These are phyloP conservation scores for Termitomyces sp. DNA, from an alignment of 768 basidiomycete genomes.

Conservation along the genomic window DNA sequence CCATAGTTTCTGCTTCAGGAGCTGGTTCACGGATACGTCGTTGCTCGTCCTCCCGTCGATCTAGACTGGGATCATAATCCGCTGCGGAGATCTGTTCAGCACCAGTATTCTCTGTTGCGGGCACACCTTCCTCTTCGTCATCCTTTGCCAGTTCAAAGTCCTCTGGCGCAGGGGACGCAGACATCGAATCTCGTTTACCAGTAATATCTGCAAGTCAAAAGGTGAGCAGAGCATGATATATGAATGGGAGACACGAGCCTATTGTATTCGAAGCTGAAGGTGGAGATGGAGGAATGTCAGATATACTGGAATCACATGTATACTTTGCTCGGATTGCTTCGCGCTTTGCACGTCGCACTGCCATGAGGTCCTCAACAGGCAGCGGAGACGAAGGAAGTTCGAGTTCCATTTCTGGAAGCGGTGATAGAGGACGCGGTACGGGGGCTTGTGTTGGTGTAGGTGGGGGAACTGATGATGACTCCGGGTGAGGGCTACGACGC, in stretches of 20 bases:
- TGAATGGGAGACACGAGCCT: constrained; percentile 11
- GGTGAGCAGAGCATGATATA: background rate
- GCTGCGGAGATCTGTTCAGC: constrained; percentile 83
- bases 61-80: constrained; percentile 80
- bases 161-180: constrained; percentile 54
- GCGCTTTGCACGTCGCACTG: constrained; percentile 66
- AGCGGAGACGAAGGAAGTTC: constrained; percentile 47
- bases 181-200: constrained; percentile 53
- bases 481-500: constrained; percentile 27
- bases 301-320: constrained; percentile 51
- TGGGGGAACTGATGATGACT: background rate
- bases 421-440: constrained; percentile 12
- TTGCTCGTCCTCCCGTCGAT: constrained; percentile 82
- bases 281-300: constrained; percentile 27
- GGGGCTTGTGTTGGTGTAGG: background rate
- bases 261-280: constrained; percentile 10
- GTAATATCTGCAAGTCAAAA: background rate
- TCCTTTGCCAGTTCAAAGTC: constrained; percentile 71
- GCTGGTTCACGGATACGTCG: constrained; percentile 49
- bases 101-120: constrained; percentile 42
- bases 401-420: constrained; percentile 46
- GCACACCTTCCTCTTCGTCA: constrained; percentile 44
- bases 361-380: constrained; percentile 61
- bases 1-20: constrained; percentile 30
- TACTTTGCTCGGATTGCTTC: constrained; percentile 83